phyloP scores from a whole-genome alignment of 345 rosid species.

The Camelina laxa region DNA sequence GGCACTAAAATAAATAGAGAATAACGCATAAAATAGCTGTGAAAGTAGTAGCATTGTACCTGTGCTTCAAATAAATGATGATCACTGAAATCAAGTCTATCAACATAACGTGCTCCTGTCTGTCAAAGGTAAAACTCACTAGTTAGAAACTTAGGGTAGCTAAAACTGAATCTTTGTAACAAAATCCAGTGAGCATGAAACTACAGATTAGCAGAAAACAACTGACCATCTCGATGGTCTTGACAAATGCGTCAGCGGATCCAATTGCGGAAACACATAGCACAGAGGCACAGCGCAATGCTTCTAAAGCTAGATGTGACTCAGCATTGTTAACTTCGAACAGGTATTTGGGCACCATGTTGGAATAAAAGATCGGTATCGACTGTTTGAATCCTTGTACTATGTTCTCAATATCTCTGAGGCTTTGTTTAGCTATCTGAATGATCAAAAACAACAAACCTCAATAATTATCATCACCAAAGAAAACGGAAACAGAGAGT shows the following conservation, averaged over 20 bases:
- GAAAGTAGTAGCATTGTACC: conserved; percentile 48
- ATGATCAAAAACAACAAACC: conserved; percentile 32
- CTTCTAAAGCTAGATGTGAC: conserved; percentile 49
- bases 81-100: conserved; percentile 73
- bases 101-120: conserved; percentile 65
- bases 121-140: conserved; percentile 45
- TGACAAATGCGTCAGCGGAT: conserved; percentile 70
- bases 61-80: conserved; percentile 59
- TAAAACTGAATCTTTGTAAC: background rate
- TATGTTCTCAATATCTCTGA: conserved; percentile 51
- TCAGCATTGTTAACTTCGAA: conserved; percentile 53
- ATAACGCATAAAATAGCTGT: background rate
- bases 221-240: conserved; percentile 56
- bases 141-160: background rate
- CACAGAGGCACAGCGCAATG: conserved; percentile 44
- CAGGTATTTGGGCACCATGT: conserved; percentile 65
- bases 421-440: conserved; percentile 57
- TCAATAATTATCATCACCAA: conserved; percentile 23
- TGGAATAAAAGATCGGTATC: conserved; percentile 59
- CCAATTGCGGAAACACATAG: conserved; percentile 83
- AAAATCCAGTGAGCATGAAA: background rate
- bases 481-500: background rate
- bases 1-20: background rate
- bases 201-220: background rate
- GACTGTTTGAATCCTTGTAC: conserved; percentile 57